A percentile compares a stretch with the other conserved stretches of the same genome.
phyloP scores from a whole-genome alignment of 805 yeast species.

The Clavispora santaluciae region DNA sequence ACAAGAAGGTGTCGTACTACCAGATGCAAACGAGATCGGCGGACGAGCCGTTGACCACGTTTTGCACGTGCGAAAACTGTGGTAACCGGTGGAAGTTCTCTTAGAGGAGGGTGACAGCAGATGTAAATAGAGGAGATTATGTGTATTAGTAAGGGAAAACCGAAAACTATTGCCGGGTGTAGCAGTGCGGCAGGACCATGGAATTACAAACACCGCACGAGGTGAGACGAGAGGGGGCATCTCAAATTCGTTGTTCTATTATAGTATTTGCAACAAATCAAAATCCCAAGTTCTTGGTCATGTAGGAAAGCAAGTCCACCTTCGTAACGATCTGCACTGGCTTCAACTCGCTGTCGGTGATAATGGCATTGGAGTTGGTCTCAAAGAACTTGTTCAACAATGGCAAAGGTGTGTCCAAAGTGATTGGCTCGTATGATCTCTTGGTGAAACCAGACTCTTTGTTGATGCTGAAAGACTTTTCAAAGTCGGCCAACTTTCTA shows the following conservation, averaged over 20 bases:
- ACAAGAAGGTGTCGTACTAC: conserved; percentile 92
- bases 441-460: conserved; percentile 52
- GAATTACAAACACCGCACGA: too few relatives aligned
- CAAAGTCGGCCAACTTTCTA: conserved; percentile 63
- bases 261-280: not conserved
- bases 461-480: conserved; percentile 58
- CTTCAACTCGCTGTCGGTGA: conserved; percentile 63
- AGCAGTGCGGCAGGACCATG: too few relatives aligned
- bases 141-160: conserved; percentile 3
- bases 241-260: too few relatives aligned
- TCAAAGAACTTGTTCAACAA: conserved; percentile 77
- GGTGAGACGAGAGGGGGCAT: too few relatives aligned
- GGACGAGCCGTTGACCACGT: conserved; percentile 97
- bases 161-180: too few relatives aligned
- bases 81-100: conserved; percentile 98
- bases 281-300: conserved; percentile 29
- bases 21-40: conserved; percentile 98
- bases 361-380: conserved; percentile 77
- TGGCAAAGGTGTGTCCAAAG: conserved; percentile 57
- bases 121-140: not conserved
- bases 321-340: conserved; percentile 85
- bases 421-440: conserved; percentile 63
- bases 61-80: conserved; percentile 96
- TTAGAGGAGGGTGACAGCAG: conserved; percentile 20
- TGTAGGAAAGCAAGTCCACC: conserved; percentile 67